Percentiles rank a stretch among this genome's conserved stretches.
These are phyloP conservation scores for Lineolata rhizophorae DNA, from an alignment of 495 filamentous ascomycete genomes.

Conservation along the genomic window DNA sequence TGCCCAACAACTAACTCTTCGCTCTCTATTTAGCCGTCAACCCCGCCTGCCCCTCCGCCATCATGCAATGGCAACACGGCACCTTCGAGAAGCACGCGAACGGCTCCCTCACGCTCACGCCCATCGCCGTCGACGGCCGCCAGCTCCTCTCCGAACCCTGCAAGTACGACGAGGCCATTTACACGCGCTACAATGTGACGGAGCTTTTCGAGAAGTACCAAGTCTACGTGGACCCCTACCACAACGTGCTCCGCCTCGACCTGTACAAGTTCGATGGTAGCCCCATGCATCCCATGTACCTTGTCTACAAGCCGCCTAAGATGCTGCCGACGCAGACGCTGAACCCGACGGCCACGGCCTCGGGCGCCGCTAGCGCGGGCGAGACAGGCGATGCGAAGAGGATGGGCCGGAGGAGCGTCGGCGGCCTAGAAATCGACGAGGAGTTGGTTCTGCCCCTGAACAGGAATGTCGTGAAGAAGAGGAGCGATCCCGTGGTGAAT, in stretches of 20 bases:
- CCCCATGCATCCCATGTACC: constrained; percentile 52
- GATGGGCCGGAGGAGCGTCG: too few species aligned
- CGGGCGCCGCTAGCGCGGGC: too few species aligned
- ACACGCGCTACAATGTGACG: constrained; percentile 47
- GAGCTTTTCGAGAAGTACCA: constrained; percentile 47
- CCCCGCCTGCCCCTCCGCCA: constrained; percentile 41
- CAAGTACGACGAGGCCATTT: constrained; percentile 25
- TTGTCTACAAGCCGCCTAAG: constrained; percentile 42
- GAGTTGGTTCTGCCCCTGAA: too few species aligned
- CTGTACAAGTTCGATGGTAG: constrained; percentile 42
- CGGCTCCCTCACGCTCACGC: constrained; percentile 35
- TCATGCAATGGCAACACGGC: constrained; percentile 68
- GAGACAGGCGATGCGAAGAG: too few species aligned
- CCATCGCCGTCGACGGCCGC: constrained; percentile 48
- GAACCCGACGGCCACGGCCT: too few species aligned
- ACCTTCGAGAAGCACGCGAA: constrained; percentile 30
- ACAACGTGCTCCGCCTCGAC: constrained; percentile 39
- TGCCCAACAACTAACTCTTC: too few species aligned
- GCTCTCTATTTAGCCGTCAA: constrained; percentile 24
- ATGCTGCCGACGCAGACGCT: constrained; percentile 57
- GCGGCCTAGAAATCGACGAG: too few species aligned
- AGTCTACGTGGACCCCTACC: constrained; percentile 38
- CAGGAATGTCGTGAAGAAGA: too few species aligned
- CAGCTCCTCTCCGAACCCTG: constrained; percentile 53
- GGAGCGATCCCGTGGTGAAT: too few species aligned